Percentiles rank a stretch among this genome's conserved stretches.
Evolutionary conservation across 2,329 filamentous ascomycete genomes (phyloP).

Genomic region (Nemania sp.): DNA sequence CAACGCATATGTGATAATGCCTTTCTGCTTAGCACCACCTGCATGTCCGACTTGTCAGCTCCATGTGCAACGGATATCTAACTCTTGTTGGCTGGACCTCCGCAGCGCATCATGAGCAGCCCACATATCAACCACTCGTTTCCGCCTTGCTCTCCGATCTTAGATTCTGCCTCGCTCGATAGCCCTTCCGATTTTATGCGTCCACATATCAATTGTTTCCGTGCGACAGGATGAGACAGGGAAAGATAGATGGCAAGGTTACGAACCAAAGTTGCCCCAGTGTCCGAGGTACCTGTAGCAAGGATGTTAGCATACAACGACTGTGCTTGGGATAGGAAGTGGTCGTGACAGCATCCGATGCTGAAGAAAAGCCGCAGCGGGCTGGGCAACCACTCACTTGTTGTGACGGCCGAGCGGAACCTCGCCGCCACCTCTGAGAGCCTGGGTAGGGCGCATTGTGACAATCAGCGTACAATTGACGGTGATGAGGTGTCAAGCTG

Average conservation of each 20-base stretch:
- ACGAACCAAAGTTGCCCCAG: slow-evolving; percentile 78
- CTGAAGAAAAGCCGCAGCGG: slow-evolving; percentile 40
- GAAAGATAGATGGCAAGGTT: slow-evolving; percentile 4
- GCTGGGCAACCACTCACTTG: slow-evolving; percentile 44
- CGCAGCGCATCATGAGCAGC: too few species aligned
- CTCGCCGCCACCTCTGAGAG: slow-evolving; percentile 46
- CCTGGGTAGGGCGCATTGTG: slow-evolving; percentile 54
- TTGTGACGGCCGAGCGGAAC: slow-evolving; percentile 48
- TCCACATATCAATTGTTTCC: slow-evolving; percentile 3
- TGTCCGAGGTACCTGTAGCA: slow-evolving; percentile 68
- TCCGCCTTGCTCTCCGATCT: background rate
- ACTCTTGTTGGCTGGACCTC: background rate
- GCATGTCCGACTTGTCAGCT: slow-evolving; percentile 32
- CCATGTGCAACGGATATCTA: slow-evolving; percentile 15
- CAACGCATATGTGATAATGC: slow-evolving; percentile 72
- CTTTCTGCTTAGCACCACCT: slow-evolving; percentile 65
- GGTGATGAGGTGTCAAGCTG: slow-evolving; percentile 37
- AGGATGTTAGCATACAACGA: slow-evolving; percentile 27
- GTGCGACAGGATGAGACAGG: background rate
- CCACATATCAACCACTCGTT: background rate
- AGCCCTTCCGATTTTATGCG: background rate
- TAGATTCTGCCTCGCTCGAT: background rate
- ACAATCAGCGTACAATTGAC: slow-evolving; percentile 33
- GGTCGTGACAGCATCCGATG: background rate
- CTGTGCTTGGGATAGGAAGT: background rate